These are phyloP conservation scores for Solanum dulcamara DNA, from an alignment of 257 asterid species.

Conservation along the genomic window DNA sequence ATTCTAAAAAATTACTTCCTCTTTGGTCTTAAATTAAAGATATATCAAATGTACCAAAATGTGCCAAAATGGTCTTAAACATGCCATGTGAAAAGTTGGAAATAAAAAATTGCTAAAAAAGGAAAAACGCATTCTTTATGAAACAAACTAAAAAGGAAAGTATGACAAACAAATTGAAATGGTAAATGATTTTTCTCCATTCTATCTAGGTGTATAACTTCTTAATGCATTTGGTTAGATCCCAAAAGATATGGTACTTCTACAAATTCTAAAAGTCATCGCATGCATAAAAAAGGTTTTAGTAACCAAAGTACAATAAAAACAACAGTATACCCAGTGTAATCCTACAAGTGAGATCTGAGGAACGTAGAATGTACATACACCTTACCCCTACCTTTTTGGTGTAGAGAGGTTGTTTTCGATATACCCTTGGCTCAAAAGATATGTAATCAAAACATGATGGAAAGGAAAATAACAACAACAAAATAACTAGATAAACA, in stretches of 20 bases:
- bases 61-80: not conserved
- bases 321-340: not conserved
- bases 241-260: not conserved
- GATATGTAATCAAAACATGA: not conserved
- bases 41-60: not conserved
- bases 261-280: not conserved
- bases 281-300: not conserved
- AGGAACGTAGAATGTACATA: not conserved
- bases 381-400: not conserved
- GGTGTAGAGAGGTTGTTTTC: not conserved
- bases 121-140: not conserved
- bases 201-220: not conserved
- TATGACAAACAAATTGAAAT: not conserved
- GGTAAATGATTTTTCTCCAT: not conserved
- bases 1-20: not conserved
- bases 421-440: not conserved
- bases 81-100: not conserved
- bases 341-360: not conserved
- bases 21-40: too few species aligned
- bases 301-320: not conserved
- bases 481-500: not conserved
- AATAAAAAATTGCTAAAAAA: not conserved
- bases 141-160: not conserved
- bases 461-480: not conserved
- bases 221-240: not conserved